Base-by-base conservation (phyloP, 768 basidiomycete species). In the Lentinula sp. region DNA sequence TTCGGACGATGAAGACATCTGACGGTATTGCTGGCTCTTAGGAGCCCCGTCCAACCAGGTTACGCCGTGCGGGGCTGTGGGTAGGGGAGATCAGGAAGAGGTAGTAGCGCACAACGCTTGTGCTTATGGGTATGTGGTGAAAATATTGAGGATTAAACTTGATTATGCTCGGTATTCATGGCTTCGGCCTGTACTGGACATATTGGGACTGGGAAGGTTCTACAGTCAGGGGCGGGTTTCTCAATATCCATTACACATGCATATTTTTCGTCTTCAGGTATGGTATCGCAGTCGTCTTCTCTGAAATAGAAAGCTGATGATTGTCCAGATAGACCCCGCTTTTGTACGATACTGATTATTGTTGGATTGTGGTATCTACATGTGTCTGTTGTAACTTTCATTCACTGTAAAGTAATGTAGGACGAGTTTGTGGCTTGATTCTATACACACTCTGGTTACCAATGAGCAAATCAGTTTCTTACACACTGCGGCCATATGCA, bases 11-110 rank as follows among this genome's bases (percentile, higher is more conserved):
- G 86, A 88, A 60, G 80, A 81, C 66, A 83, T 93, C 79, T 93
- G 91, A 93, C 92, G 83, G 78, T 86, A 76, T 79, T 85, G 90
- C 80, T 69, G 90, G 91, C 91, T 93, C 90, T 77, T 72, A 66
- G 89, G 90, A 90, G 90, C 90, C 87, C 81, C 80, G 77, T 77
- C 81, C 73, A 77, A 70, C 69, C 66, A 81, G 79, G 84, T 78
- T 73, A 85, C 84, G 85, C 76, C 85, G 76, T 81, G 89, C 73
- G 87, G 83, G 85, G 87, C 65, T 79, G 81, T 64, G 66, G 80
- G 75, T 59, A 65, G 74, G 71, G 67, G 48, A 20, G 35, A 23
- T 56, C 41, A 9, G 37, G 35, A 20, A n/a, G 45, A 59, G 41
- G 57, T 56, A 33, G 0, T 59, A 7, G 18, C 37, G 13, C 18